These are phyloP conservation scores for Fusarium sp. DNA, from an alignment of 2,329 filamentous ascomycete species.

Conservation along the genomic window DNA sequence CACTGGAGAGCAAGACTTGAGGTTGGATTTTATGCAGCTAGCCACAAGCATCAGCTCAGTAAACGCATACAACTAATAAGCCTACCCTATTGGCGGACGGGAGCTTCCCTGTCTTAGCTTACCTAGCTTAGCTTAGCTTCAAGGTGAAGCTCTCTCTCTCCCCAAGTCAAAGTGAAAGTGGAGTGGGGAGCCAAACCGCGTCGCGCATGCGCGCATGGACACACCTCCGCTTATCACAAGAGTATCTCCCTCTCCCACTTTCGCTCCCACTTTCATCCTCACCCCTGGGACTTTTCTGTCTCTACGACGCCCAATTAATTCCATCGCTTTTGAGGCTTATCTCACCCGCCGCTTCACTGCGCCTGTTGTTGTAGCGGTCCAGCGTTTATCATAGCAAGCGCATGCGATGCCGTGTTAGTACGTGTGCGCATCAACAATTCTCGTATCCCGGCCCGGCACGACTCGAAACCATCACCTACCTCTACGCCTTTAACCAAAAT, in stretches of 20 bases:
- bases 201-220: constrained; percentile 41
- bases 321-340: constrained; percentile 8
- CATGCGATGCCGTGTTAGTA: constrained; percentile 42
- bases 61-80: constrained; percentile 13
- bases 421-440: constrained; percentile 35
- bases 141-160: neutral
- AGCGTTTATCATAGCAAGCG: constrained; percentile 16
- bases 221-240: constrained; percentile 42
- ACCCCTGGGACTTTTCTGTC: constrained; percentile 17
- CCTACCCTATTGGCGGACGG: constrained; percentile 22
- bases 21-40: constrained; percentile 26
- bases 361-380: constrained; percentile 5
- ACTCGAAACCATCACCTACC: constrained; percentile 33
- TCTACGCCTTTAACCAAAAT: constrained; percentile 2
- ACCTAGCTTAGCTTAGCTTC: neutral
- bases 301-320: constrained; percentile 21
- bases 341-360: constrained; percentile 13
- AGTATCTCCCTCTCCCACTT: constrained; percentile 37
- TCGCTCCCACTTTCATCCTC: constrained; percentile 23
- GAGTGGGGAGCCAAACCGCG: constrained; percentile 33
- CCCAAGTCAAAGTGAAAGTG: constrained; percentile 19
- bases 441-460: constrained; percentile 27
- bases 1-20: constrained; percentile 1
- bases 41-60: constrained; percentile 17
- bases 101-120: constrained; percentile 16